phyloP scores from a whole-genome alignment of 352 stramenopile genomes.

The Peronospora farinosa region DNA sequence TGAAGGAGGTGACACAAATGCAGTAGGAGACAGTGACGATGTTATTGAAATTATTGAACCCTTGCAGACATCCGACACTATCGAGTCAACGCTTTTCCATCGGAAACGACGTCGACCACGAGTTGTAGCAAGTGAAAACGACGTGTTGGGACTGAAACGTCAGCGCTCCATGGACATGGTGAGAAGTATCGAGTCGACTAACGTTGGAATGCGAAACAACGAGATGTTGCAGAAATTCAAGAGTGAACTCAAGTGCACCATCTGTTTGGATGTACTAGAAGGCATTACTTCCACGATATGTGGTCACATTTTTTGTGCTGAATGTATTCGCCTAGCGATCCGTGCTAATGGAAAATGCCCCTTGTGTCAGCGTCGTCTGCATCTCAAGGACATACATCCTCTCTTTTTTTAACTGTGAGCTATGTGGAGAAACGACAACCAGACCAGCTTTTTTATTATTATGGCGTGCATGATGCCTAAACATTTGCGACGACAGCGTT shows the following conservation, averaged over 20 bases:
- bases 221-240: constrained; percentile 77
- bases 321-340: constrained; percentile 66
- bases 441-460: constrained; percentile 24
- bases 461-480: constrained; percentile 12
- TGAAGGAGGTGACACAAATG: constrained; percentile 16
- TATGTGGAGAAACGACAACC: constrained; percentile 1
- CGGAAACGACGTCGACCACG: constrained; percentile 39
- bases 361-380: constrained; percentile 56
- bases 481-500: constrained; percentile 5
- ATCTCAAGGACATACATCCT: constrained; percentile 66
- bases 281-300: constrained; percentile 79
- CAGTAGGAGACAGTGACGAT: constrained; percentile 33
- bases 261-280: constrained; percentile 70
- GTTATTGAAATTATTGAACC: constrained; percentile 54
- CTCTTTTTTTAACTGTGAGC: constrained; percentile 57
- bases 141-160: constrained; percentile 19
- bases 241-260: constrained; percentile 69
- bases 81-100: constrained; percentile 22
- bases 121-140: not conserved
- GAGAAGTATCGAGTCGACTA: constrained; percentile 57
- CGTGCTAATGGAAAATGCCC: constrained; percentile 66
- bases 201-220: constrained; percentile 64
- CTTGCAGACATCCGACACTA: constrained; percentile 4
- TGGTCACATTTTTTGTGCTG: constrained; percentile 74
- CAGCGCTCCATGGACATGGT: constrained; percentile 35